Evolutionary conservation across 768 basidiomycete genomes (phyloP).

Genomic region (Mycena leptocephala): DNA sequence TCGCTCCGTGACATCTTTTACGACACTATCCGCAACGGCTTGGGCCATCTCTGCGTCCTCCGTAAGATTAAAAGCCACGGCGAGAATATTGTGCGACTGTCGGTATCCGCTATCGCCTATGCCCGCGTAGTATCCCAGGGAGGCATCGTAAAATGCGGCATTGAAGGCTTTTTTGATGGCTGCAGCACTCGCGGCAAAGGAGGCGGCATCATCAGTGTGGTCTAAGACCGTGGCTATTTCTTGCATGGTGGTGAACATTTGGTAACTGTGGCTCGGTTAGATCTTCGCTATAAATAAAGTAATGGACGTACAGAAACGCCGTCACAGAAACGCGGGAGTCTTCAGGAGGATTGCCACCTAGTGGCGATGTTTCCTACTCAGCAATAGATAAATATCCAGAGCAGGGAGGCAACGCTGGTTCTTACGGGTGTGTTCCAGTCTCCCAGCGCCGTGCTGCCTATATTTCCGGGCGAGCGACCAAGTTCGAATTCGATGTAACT

Average conservation of each 20-base stretch:
- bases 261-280: conserved; percentile 29
- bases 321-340: conserved; percentile 45
- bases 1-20: conserved; percentile 35
- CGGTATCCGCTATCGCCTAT: conserved; percentile 46
- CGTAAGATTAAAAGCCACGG: conserved; percentile 44
- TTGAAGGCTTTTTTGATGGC: conserved; percentile 46
- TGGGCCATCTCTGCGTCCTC: conserved; percentile 33
- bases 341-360: conserved; percentile 46
- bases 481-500: conserved; percentile 45
- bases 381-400: neutral
- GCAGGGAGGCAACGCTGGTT: conserved; percentile 56
- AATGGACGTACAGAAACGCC: conserved; percentile 44
- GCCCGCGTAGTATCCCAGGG: conserved; percentile 41
- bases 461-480: conserved; percentile 43
- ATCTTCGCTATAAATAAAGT: neutral
- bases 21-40: conserved; percentile 43
- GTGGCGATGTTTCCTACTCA: conserved; percentile 24
- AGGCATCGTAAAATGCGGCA: conserved; percentile 40
- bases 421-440: conserved; percentile 65
- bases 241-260: conserved; percentile 45
- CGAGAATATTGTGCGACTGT: conserved; percentile 48
- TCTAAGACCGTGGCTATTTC: conserved; percentile 41
- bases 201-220: conserved; percentile 38
- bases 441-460: conserved; percentile 45
- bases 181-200: conserved; percentile 40